A percentile compares a stretch with the other conserved stretches of the same genome.
Evolutionary conservation across 2,329 filamentous ascomycete species (phyloP).

Genomic region (Fusarium albidum): DNA sequence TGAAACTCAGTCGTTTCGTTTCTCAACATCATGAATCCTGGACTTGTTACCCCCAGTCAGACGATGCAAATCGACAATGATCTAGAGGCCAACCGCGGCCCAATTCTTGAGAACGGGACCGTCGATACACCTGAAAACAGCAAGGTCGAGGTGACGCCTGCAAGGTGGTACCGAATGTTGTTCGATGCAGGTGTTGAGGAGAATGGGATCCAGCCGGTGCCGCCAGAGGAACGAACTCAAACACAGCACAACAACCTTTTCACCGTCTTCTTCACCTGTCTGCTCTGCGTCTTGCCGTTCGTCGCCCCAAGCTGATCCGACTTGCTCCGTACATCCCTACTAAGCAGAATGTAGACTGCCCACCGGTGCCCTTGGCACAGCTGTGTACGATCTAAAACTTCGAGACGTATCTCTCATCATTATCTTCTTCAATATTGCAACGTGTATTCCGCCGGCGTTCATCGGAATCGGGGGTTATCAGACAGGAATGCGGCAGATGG

Average conservation of each 20-base stretch:
- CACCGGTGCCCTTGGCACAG: conserved; percentile 66
- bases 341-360: conserved; percentile 53
- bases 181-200: conserved; percentile 58
- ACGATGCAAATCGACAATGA: conserved; percentile 7
- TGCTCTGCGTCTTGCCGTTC: conserved; percentile 65
- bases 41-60: neutral
- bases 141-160: conserved; percentile 39
- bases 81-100: conserved; percentile 17
- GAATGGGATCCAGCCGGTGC: conserved; percentile 65
- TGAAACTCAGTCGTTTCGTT: neutral
- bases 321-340: neutral
- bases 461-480: conserved; percentile 62
- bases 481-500: conserved; percentile 67
- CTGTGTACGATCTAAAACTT: conserved; percentile 61
- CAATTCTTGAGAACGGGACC: neutral
- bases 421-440: conserved; percentile 64
- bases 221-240: conserved; percentile 60
- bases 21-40: neutral
- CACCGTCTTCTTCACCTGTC: conserved; percentile 67
- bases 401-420: conserved; percentile 65
- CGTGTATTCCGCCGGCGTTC: conserved; percentile 62
- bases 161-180: conserved; percentile 53
- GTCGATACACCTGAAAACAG: conserved; percentile 42
- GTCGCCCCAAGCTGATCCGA: conserved; percentile 35
- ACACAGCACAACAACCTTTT: conserved; percentile 64